phyloP scores from a whole-genome alignment of 352 stramenopile genomes.

The Pythium apleroticum region DNA sequence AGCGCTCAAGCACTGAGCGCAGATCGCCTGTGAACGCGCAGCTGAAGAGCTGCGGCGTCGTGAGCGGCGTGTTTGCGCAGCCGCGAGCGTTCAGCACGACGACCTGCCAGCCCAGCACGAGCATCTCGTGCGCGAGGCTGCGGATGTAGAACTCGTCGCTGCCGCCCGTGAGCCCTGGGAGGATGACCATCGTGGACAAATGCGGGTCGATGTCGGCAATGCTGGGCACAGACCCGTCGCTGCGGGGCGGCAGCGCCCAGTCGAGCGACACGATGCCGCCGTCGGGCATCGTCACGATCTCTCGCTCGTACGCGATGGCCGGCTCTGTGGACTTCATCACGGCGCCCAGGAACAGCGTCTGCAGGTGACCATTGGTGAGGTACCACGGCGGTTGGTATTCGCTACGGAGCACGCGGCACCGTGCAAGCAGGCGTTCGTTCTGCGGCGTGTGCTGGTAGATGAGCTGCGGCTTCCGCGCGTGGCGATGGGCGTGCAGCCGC shows the following conservation, averaged over 20 bases:
- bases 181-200: slow-evolving; percentile 46
- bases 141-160: slow-evolving; percentile 73
- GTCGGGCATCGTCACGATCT: slow-evolving; percentile 57
- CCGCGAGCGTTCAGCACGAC: slow-evolving; percentile 74
- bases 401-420: slow-evolving; percentile 38
- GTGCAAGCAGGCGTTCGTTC: slow-evolving; percentile 40
- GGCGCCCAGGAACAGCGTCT: slow-evolving; percentile 49
- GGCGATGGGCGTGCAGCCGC: slow-evolving; percentile 32
- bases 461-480: slow-evolving; percentile 38
- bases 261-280: slow-evolving; percentile 76
- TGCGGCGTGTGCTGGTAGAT: slow-evolving; percentile 36
- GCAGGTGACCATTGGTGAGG: slow-evolving; percentile 56
- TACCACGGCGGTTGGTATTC: slow-evolving; percentile 62
- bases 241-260: slow-evolving; percentile 51
- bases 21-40: slow-evolving; percentile 73
- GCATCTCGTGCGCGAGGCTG: slow-evolving; percentile 40
- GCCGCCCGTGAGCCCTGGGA: slow-evolving; percentile 59
- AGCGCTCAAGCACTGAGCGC: slow-evolving; percentile 38
- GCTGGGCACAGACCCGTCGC: slow-evolving; percentile 13
- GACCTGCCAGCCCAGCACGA: slow-evolving; percentile 54
- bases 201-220: slow-evolving; percentile 33
- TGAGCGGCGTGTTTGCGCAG: slow-evolving; percentile 61
- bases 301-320: slow-evolving; percentile 45
- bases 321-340: slow-evolving; percentile 39
- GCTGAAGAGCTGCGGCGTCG: slow-evolving; percentile 63